These are phyloP conservation scores for Amanita pseudoporphyria DNA, from an alignment of 768 basidiomycete genomes.

Conservation along the genomic window DNA sequence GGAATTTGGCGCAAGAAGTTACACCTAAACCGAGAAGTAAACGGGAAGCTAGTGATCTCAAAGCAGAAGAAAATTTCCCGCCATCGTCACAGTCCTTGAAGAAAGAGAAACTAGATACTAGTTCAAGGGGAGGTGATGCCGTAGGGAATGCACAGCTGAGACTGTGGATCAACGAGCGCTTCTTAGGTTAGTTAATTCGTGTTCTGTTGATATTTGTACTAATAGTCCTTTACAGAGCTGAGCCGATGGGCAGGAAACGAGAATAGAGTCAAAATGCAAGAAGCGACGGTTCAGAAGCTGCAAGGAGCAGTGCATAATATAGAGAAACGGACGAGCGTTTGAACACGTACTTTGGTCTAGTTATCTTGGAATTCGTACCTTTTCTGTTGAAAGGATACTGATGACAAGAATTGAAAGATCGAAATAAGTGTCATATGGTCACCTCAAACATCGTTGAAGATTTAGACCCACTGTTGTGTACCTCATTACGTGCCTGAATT, in stretches of 20 bases:
- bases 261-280: neutral
- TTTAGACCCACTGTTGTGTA: too few species aligned
- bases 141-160: constrained; percentile 58
- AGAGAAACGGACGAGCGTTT: neutral
- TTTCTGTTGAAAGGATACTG: too few species aligned
- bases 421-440: too few species aligned
- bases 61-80: neutral
- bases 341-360: neutral
- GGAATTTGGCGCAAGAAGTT: constrained; percentile 1
- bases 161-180: constrained; percentile 66
- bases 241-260: constrained; percentile 48
- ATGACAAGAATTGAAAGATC: too few species aligned
- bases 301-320: neutral
- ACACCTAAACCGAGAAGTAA: constrained; percentile 1
- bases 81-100: neutral
- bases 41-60: constrained; percentile 1
- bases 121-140: constrained; percentile 16
- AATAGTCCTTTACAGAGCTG: constrained; percentile 32
- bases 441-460: too few species aligned
- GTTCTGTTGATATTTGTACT: constrained; percentile 1
- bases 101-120: constrained; percentile 8
- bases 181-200: constrained; percentile 39
- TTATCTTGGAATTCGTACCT: neutral
- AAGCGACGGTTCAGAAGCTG: neutral
- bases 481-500: too few species aligned